Conservation (phyloP, 148 eudicot species). For the Polygonum maritimum region DNA sequence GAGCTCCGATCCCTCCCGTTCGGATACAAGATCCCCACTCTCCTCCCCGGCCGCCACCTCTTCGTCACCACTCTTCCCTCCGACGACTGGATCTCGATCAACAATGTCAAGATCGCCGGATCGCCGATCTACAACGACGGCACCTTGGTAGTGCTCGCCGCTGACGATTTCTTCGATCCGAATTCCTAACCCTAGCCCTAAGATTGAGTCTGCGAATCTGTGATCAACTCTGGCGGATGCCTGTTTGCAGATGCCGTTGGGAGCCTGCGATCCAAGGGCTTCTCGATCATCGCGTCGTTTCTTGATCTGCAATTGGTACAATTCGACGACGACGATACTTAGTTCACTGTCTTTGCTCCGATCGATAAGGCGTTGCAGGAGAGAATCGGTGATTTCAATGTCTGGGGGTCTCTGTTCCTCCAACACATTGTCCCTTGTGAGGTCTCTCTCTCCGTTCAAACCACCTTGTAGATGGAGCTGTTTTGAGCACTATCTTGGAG, state of each 20-base stretch:
- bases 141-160: conserved; percentile 26
- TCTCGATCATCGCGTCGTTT: conserved; percentile 50
- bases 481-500: conserved; percentile 28
- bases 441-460: conserved; percentile 18
- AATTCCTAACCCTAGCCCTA: conserved; percentile 15
- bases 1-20: conserved; percentile 47
- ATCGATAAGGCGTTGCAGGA: conserved; percentile 27
- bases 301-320: conserved; percentile 49
- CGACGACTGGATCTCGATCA: conserved; percentile 24
- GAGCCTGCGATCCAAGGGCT: conserved; percentile 35
- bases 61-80: conserved; percentile 25
- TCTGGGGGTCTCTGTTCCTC: conserved; percentile 31
- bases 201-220: conserved; percentile 18
- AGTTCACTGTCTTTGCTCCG: conserved; percentile 55
- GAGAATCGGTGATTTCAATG: conserved; percentile 23
- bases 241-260: conserved; percentile 26
- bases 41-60: conserved; percentile 28
- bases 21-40: conserved; percentile 36
- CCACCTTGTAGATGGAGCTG: conserved; percentile 21
- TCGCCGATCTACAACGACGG: conserved; percentile 56
- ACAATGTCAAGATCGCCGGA: conserved; percentile 20
- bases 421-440: conserved; percentile 48
- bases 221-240: neutral
- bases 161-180: conserved; percentile 33
- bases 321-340: neutral